Evolutionary conservation across 768 basidiomycete species (phyloP), one percentile per base, ranked within the genome.

Genomic region (Dioszegia crocea): DNA sequence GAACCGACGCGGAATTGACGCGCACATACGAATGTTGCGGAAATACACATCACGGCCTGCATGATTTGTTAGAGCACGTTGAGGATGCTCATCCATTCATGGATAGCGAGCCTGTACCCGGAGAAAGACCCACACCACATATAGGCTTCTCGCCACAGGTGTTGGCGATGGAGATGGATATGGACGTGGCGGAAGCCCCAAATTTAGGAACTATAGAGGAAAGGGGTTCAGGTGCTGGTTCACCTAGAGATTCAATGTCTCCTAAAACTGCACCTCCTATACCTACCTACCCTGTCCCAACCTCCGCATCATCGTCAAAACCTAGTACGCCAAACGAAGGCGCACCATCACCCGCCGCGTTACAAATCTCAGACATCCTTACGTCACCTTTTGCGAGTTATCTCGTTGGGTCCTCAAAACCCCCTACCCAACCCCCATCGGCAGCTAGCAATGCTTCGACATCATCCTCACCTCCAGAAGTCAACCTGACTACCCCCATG

Each of bases 21-120:
- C 53, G 65, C 38, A 55, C 62, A 21, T 73, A 73, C 63, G 67
- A 70, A 50, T 76, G 75, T 54, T 76, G 75, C 47, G 69, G 68
- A 12, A 53, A 60, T 30, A 63, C 64, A 0, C 69, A 71, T 51
- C 61, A 56, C 11, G 71, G 68, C 14, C 54, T 76, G 23, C 75
- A 76, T 48, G 73, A 67, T 21, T 55, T 76, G 16, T 48, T 76
- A 39, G 75, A 76, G 55, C 75, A 76, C 51, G 75, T 76, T 19
- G 72, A 74, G 38, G 71, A 73, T 29, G 57, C 58, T 12, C 73
- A 74, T 56, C 71, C 73, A 19, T 68, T 58, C 48, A 51, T 14
- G 64, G 69, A 38, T 55, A 65, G 23, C 61, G 47, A 36, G 51
- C 50, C 21, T 17, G 23, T 9, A 23, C 4, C 23, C 9, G 45